Evolutionary conservation across 371 early-diverging fungal species (phyloP).

Genomic region (Lichtheimia corymbifera): DNA sequence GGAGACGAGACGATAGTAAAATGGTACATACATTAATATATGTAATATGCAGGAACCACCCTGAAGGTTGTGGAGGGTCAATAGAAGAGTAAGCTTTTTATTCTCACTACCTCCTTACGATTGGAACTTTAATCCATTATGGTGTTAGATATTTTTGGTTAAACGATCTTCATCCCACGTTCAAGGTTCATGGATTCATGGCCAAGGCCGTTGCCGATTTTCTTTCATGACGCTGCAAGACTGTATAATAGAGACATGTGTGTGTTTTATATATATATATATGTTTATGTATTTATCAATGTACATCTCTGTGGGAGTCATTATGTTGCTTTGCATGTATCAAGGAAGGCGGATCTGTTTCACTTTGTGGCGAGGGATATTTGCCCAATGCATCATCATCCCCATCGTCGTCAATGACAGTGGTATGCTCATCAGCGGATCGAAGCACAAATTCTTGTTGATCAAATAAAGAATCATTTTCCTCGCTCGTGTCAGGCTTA

Average conservation of each 20-base stretch:
- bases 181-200: conserved; percentile 29
- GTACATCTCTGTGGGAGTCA: not conserved
- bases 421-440: conserved; percentile 18
- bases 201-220: conserved; percentile 22
- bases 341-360: not conserved
- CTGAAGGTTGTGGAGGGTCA: conserved; percentile 14
- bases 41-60: conserved; percentile 19
- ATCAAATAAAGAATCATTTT: conserved; percentile 25
- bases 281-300: not conserved
- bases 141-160: conserved; percentile 40
- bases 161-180: conserved; percentile 43
- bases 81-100: conserved; percentile 22
- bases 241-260: not conserved
- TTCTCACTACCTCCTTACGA: not conserved
- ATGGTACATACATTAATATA: not conserved
- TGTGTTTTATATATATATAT: too few relatives aligned
- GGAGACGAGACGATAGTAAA: not conserved
- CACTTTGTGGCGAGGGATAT: not conserved
- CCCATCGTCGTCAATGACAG: too few relatives aligned
- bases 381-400: not conserved
- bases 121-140: not conserved
- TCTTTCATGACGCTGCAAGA: not conserved
- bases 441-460: conserved; percentile 38
- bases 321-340: not conserved
- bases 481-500: conserved; percentile 4